These are phyloP conservation scores for Lodderomyces margitis DNA, from an alignment of 1,139 yeast species.

Conservation along the genomic window DNA sequence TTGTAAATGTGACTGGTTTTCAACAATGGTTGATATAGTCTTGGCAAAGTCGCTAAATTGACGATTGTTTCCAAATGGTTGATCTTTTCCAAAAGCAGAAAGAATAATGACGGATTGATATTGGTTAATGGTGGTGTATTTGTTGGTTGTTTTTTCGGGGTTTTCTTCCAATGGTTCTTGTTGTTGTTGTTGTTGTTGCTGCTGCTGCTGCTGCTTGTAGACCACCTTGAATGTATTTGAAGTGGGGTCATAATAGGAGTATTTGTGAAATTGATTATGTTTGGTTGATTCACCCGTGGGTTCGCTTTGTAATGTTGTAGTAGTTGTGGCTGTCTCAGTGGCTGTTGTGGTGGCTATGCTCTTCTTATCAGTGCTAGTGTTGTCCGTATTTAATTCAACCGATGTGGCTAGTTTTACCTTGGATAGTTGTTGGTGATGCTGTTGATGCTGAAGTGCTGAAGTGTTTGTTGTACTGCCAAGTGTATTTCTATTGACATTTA, in stretches of 20 bases:
- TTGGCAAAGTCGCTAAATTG: constrained; percentile 23
- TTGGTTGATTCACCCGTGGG: constrained; percentile 1
- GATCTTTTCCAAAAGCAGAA: constrained; percentile 23
- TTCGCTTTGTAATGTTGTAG: neutral
- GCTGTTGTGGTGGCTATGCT: neutral
- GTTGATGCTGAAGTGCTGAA: too few relatives aligned
- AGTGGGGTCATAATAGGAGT: neutral
- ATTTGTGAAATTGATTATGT: neutral
- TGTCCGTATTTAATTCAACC: neutral
- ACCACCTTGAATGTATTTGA: constrained; percentile 1
- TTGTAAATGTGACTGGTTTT: constrained; percentile 12
- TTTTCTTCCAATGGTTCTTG: neutral
- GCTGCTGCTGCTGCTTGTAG: constrained; percentile 1
- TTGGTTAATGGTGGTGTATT: constrained; percentile 5
- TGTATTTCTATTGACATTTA: neutral
- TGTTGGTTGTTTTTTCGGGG: neutral
- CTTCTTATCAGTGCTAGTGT: neutral
- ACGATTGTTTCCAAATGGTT: constrained; percentile 30
- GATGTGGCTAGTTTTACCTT: neutral
- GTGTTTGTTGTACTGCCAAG: neutral
- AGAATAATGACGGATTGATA: constrained; percentile 22
- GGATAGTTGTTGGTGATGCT: too few relatives aligned
- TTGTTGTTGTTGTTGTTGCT: neutral
- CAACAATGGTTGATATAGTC: constrained; percentile 20
- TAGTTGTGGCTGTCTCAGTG: neutral